Percentiles rank a stretch among this genome's conserved stretches.
These are phyloP conservation scores for Sequoia sempervirens DNA, from an alignment of 75 land plant species.

Conservation along the genomic window DNA sequence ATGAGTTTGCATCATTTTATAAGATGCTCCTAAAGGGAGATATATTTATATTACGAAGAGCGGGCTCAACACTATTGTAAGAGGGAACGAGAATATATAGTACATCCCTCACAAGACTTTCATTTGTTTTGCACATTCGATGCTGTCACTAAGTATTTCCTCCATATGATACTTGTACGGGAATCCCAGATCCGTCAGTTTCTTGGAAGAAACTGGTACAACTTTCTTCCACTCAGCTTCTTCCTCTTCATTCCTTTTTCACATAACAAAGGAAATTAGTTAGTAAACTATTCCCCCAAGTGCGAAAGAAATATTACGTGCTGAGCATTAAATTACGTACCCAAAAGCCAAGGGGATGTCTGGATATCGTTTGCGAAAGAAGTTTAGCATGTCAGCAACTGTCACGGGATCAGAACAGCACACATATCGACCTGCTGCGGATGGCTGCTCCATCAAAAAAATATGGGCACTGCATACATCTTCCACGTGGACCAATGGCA, in stretches of 20 bases:
- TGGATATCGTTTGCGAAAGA: background rate
- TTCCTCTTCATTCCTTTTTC: slow-evolving; percentile 17
- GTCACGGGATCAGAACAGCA: background rate
- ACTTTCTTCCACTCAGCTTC: slow-evolving; percentile 12
- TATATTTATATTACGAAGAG: too few relatives aligned
- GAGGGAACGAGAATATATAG: too few relatives aligned
- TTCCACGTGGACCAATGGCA: slow-evolving; percentile 25
- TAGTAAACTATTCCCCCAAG: background rate
- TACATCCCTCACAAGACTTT: slow-evolving; percentile 15
- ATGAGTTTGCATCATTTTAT: too few relatives aligned
- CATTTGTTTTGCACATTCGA: slow-evolving; percentile 47
- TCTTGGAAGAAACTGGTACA: slow-evolving; percentile 44
- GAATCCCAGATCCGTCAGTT: slow-evolving; percentile 50
- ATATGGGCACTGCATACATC: slow-evolving; percentile 35
- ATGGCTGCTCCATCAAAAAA: slow-evolving; percentile 24
- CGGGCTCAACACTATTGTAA: too few relatives aligned
- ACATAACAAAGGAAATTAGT: background rate
- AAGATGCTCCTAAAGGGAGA: too few relatives aligned
- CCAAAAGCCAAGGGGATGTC: background rate
- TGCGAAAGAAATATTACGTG: background rate
- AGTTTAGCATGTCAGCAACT: background rate
- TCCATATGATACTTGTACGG: slow-evolving; percentile 49
- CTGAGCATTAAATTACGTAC: background rate
- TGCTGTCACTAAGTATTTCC: slow-evolving; percentile 64
- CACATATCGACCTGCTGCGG: slow-evolving; percentile 12